Evolutionary conservation across 495 filamentous ascomycete genomes (phyloP).

Genomic region (Xylaria bambusicola): DNA sequence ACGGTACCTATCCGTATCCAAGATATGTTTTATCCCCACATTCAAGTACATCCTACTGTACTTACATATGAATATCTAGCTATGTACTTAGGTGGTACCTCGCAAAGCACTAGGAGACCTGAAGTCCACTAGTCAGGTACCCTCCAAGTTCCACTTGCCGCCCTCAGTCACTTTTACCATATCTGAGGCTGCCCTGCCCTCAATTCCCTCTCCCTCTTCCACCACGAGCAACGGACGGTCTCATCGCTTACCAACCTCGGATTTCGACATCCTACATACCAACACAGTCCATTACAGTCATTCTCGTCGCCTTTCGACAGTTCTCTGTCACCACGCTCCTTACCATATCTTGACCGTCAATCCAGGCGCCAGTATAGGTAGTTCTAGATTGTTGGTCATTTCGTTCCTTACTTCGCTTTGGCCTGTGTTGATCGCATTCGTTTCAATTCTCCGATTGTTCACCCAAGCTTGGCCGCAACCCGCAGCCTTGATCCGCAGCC

Average conservation of each 20-base stretch:
- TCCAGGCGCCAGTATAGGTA: constrained; percentile 5
- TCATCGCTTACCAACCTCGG: constrained; percentile 14
- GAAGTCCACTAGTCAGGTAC: constrained; percentile 2
- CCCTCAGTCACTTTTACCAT: not conserved
- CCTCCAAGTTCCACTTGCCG: constrained; percentile 3
- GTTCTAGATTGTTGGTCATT: constrained; percentile 26
- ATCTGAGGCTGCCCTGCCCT: not conserved
- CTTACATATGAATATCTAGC: too few relatives aligned
- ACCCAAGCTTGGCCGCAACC: constrained; percentile 14
- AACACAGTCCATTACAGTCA: constrained; percentile 16
- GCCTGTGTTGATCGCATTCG: constrained; percentile 39
- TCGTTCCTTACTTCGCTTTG: constrained; percentile 23
- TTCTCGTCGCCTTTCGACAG: constrained; percentile 8
- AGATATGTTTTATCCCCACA: too few relatives aligned
- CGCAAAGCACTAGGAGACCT: not conserved
- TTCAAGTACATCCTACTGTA: too few relatives aligned
- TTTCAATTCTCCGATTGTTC: constrained; percentile 22
- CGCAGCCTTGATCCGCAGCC: constrained; percentile 18
- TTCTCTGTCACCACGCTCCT: constrained; percentile 21
- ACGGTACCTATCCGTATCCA: too few relatives aligned
- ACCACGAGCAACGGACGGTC: constrained; percentile 1
- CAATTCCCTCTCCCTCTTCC: constrained; percentile 17
- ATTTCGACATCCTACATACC: constrained; percentile 13
- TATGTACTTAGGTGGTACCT: too few relatives aligned
- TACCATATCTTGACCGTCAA: constrained; percentile 7